Conservation (phyloP, 305 asterid species). For the Ilex paraguariensis region DNA sequence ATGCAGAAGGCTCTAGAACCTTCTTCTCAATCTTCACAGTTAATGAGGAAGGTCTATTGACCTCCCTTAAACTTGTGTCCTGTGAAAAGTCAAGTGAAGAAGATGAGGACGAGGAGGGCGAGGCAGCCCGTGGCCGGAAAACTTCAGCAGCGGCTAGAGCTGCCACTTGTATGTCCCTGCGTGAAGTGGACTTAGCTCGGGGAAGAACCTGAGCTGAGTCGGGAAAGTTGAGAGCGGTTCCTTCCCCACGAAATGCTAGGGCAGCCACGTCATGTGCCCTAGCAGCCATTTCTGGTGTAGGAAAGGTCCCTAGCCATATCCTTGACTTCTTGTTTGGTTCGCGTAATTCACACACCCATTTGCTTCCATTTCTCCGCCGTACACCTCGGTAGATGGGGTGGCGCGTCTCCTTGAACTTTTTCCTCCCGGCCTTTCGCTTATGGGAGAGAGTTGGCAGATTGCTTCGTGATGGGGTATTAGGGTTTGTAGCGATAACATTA, state of each 20-base stretch:
- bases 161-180: slow-evolving; percentile 30
- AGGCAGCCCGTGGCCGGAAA: slow-evolving; percentile 4
- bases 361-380: slow-evolving; percentile 35
- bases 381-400: slow-evolving; percentile 45
- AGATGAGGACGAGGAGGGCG: neutral
- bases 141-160: slow-evolving; percentile 30
- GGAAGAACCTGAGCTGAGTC: slow-evolving; percentile 27
- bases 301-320: slow-evolving; percentile 50
- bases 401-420: slow-evolving; percentile 37
- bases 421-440: slow-evolving; percentile 38
- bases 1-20: neutral
- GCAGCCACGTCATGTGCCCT: slow-evolving; percentile 47
- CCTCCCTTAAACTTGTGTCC: neutral
- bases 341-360: slow-evolving; percentile 45
- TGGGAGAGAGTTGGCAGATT: neutral
- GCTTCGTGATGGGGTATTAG: no score
- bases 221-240: slow-evolving; percentile 34
- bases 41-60: neutral
- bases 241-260: slow-evolving; percentile 33
- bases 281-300: slow-evolving; percentile 43
- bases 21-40: neutral
- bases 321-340: slow-evolving; percentile 42
- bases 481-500: neutral
- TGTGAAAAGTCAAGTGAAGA: no score
- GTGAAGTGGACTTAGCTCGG: slow-evolving; percentile 28